phyloP scores from a whole-genome alignment of 2,329 filamentous ascomycete genomes.

The Whalleya microplaca region DNA sequence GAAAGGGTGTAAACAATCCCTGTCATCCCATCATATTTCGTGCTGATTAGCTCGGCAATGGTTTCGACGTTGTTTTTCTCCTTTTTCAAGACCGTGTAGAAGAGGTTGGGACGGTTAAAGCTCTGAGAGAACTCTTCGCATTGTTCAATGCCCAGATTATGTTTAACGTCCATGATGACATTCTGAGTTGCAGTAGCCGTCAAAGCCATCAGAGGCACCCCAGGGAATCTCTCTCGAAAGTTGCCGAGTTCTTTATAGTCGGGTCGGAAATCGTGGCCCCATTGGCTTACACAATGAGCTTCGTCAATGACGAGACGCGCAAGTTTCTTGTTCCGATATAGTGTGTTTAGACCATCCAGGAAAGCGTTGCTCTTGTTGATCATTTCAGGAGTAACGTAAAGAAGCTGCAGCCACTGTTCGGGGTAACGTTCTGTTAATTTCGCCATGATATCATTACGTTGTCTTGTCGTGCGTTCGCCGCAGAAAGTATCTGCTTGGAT shows the following conservation, averaged over 20 bases:
- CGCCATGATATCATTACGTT: slow-evolving; percentile 68
- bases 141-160: slow-evolving; percentile 81
- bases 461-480: slow-evolving; percentile 67
- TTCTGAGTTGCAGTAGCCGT: slow-evolving; percentile 95
- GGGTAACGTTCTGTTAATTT: slow-evolving; percentile 65
- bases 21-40: slow-evolving; percentile 70
- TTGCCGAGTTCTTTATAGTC: slow-evolving; percentile 89
- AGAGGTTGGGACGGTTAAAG: slow-evolving; percentile 95
- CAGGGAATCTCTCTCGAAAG: slow-evolving; percentile 71
- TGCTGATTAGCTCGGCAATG: slow-evolving; percentile 70
- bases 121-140: slow-evolving; percentile 87
- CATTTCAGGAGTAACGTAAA: slow-evolving; percentile 98
- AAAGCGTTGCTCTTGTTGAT: slow-evolving; percentile 79
- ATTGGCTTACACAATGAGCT: slow-evolving; percentile 98
- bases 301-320: slow-evolving; percentile 96
- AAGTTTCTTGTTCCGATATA: slow-evolving; percentile 74
- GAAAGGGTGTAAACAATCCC: slow-evolving; percentile 96
- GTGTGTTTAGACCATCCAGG: slow-evolving; percentile 62
- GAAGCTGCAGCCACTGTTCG: slow-evolving; percentile 78
- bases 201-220: slow-evolving; percentile 89
- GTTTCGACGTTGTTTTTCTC: slow-evolving; percentile 56
- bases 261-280: slow-evolving; percentile 96
- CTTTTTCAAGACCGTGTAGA: slow-evolving; percentile 82
- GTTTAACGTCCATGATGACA: slow-evolving; percentile 88
- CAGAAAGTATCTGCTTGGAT: slow-evolving; percentile 85